A percentile compares a stretch with the other conserved stretches of the same genome.
Conservation (phyloP, 176 grass and related monocot genomes). For the Triticum aestivum region IWGSC_CS_RefSeq_v2.1 NC_057795.1:537822541-537823040, state of each 20-base stretch:
- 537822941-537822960: constrained; percentile 51
- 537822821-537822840: constrained; percentile 11
- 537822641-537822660: constrained; percentile 79
- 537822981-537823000: constrained; percentile 53
- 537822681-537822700: neutral
- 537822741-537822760: constrained; percentile 9
- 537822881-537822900: constrained; percentile 64
- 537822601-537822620: constrained; percentile 87
- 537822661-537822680: neutral
- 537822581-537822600: constrained; percentile 99
- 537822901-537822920: constrained; percentile 76
- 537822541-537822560: constrained; percentile 92
- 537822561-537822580: constrained; percentile 80
- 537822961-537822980: constrained; percentile 53
- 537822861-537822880: constrained; percentile 79
- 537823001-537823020: constrained; percentile 47
- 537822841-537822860: constrained; percentile 60
- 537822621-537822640: constrained; percentile 92
- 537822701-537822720: neutral
- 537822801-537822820: neutral
- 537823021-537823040: neutral
- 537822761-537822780: neutral
- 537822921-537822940: constrained; percentile 43
- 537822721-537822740: neutral
- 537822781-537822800: neutral